These are phyloP conservation scores for Jackrogersella multiformis DNA, from an alignment of 495 filamentous ascomycete genomes.

Conservation along the genomic window DNA sequence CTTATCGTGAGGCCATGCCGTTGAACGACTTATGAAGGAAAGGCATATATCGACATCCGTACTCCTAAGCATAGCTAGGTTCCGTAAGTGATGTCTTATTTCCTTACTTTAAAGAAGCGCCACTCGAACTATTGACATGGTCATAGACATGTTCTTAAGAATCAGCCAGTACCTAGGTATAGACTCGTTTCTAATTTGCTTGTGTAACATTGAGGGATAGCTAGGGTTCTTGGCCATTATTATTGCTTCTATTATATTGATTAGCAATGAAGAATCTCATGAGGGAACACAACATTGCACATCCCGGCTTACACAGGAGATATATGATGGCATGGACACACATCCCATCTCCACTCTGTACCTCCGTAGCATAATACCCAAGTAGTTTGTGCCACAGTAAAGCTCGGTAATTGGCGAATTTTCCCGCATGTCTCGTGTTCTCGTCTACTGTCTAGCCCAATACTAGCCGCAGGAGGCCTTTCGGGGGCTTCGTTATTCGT, in stretches of 20 bases:
- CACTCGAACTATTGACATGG: background rate
- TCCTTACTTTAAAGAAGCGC: conserved; percentile 1
- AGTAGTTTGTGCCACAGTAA: conserved; percentile 23
- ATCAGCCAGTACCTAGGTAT: background rate
- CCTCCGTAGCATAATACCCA: conserved; percentile 30
- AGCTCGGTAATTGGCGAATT: conserved; percentile 47
- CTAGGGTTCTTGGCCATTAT: background rate
- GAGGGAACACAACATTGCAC: conserved; percentile 28
- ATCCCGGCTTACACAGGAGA: conserved; percentile 39
- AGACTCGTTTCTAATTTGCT: conserved; percentile 16
- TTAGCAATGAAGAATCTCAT: conserved; percentile 32
- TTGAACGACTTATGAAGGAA: background rate
- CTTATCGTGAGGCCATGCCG: background rate
- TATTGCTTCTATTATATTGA: conserved; percentile 22
- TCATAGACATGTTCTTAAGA: background rate
- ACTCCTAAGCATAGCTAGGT: background rate
- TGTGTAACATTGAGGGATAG: conserved; percentile 3
- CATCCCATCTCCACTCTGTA: conserved; percentile 38
- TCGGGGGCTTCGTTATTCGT: conserved; percentile 28
- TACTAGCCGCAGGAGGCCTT: conserved; percentile 14
- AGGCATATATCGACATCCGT: background rate
- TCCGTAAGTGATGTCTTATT: conserved; percentile 7
- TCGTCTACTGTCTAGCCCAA: conserved; percentile 24
- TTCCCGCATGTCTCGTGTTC: conserved; percentile 43
- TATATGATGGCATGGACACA: conserved; percentile 43